Evolutionary conservation across 306 rosid species (phyloP), one percentile per base, ranked within the genome.

Genomic region (Mucuna pruriens): DNA sequence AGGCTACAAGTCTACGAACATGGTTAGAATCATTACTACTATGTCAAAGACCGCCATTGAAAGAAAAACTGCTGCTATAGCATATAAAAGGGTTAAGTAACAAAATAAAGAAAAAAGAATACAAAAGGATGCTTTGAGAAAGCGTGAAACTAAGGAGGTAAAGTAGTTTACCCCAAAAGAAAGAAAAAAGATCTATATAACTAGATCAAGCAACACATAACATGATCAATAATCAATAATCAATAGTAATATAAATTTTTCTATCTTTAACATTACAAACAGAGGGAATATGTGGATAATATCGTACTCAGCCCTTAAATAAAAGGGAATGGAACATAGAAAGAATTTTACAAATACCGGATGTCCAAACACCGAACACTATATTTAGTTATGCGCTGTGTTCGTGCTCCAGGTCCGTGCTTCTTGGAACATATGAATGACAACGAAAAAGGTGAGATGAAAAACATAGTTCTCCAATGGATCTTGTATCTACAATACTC

Each of bases 401-500:
- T 36, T 67, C 64, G 19, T 45, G 52, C 33, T 22, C 62, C 23
- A 13, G 31, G 48, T 44, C 12, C 4, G 19, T 74, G 49, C 34
- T 49, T 62, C 44, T 61, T 19, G 4, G 51, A 51, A 51, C n/a
- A n/a, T 17, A 45, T 5, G 65, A 22, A 52, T 71, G 39, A 62
- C 72, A 33, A 45, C 16, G 31, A 57, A 39, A 39, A 40, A 29
- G 31, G 31, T 29, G 48, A 34, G 69, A 51, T 45, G 67, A 48
- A 20, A 83, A 42, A 31, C 46, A 3, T 13, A 25, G 80, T 25
- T 78, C 55, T 79, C 34, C 83, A 19, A 33, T 60, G 48, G 26
- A 71, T 57, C 63, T 45, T 74, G 52, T 77, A 55, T 76, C 71
- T 84, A 81, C 68, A 87, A 49, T 64, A 87, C 77, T 60, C 87